Conservation (phyloP, 257 asterid species). For the Petrea volubilis region DNA sequence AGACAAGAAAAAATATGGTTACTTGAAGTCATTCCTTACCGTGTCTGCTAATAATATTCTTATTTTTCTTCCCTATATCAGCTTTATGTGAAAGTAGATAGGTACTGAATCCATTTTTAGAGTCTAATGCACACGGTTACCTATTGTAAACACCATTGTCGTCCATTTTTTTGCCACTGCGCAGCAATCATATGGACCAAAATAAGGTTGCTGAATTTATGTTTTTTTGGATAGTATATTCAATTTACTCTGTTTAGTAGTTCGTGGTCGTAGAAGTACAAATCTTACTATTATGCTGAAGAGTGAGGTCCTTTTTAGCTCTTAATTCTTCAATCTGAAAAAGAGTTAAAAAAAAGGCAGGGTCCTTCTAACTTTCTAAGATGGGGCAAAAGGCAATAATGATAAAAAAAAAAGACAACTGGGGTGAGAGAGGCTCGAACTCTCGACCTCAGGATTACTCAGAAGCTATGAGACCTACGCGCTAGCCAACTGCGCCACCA, state of each 20-base stretch:
- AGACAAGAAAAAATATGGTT: conserved; percentile 60
- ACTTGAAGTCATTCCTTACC: conserved; percentile 58
- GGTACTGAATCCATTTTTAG: background rate
- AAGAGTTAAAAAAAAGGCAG: background rate
- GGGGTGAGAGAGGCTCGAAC: conserved; percentile 69
- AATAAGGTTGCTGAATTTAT: too few relatives aligned
- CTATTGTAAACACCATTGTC: background rate
- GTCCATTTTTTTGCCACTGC: too few relatives aligned
- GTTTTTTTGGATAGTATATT: too few relatives aligned
- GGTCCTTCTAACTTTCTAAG: background rate
- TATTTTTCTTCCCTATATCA: background rate
- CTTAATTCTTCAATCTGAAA: too few relatives aligned
- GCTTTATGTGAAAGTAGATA: background rate
- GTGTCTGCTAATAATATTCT: conserved; percentile 27
- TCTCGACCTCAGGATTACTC: conserved; percentile 66
- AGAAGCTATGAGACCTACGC: conserved; percentile 95
- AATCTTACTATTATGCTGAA: background rate
- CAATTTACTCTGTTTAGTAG: too few relatives aligned
- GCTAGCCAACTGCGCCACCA: conserved; percentile 99
- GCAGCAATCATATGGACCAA: too few relatives aligned
- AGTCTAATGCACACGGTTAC: background rate
- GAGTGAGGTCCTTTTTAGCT: too few relatives aligned
- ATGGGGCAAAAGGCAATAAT: background rate
- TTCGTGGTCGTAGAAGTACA: background rate
- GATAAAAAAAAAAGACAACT: background rate